phyloP scores from a whole-genome alignment of 352 stramenopile genomes.

The Pythium scleroteichum region DNA sequence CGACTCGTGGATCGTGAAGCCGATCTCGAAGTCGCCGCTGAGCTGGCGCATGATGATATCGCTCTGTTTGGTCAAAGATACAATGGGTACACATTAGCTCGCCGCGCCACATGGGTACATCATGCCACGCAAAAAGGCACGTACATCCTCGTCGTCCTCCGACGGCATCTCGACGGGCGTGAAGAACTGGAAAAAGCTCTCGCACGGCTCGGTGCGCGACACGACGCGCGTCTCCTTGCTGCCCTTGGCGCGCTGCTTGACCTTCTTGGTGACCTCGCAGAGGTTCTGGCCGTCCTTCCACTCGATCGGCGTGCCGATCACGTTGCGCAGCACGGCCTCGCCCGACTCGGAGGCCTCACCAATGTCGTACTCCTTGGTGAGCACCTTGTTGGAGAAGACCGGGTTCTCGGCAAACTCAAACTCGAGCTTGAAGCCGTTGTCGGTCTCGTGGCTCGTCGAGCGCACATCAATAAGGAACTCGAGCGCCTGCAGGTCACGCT shows the following conservation, averaged over 20 bases:
- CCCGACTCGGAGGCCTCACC: conserved; percentile 77
- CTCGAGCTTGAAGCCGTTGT: conserved; percentile 87
- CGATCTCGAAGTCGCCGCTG: conserved; percentile 83
- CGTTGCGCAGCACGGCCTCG: conserved; percentile 80
- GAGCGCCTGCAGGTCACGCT: conserved; percentile 77
- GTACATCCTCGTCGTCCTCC: conserved; percentile 81
- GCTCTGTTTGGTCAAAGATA: conserved; percentile 56
- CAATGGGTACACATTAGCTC: conserved; percentile 12
- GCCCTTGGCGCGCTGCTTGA: conserved; percentile 85
- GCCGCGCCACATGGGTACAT: conserved; percentile 12
- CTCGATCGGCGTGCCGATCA: conserved; percentile 70
- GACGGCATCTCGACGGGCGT: conserved; percentile 83
- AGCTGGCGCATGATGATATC: conserved; percentile 87
- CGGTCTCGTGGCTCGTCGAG: conserved; percentile 72
- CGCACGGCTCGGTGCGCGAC: conserved; percentile 76
- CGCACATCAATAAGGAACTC: conserved; percentile 77
- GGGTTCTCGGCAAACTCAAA: conserved; percentile 82
- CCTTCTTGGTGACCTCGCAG: conserved; percentile 85
- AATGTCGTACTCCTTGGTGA: conserved; percentile 87
- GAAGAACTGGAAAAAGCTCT: conserved; percentile 90
- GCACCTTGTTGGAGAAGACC: conserved; percentile 75
- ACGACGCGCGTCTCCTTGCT: conserved; percentile 78
- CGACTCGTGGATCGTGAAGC: conserved; percentile 86
- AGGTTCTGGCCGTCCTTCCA: conserved; percentile 86
- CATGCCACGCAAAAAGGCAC: conserved; percentile 23